Conservation (phyloP, 768 basidiomycete species). For the Strobilomyces echinocephalus region DNA sequence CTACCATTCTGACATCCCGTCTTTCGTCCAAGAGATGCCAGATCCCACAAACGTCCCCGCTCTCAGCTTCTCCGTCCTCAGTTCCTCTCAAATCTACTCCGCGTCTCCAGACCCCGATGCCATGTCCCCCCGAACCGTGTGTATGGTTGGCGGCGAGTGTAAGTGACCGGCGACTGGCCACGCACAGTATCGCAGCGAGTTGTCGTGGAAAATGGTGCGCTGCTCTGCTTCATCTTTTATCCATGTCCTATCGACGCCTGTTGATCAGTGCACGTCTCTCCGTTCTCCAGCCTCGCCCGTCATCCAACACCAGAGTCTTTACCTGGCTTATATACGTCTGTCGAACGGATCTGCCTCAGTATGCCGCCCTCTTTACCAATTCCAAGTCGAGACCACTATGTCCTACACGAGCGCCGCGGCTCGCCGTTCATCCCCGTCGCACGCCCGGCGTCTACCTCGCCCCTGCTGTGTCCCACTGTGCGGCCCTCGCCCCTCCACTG, state of each 20-base stretch:
- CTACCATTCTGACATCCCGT: neutral
- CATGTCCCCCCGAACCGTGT: slow-evolving; percentile 15
- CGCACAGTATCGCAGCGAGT: neutral
- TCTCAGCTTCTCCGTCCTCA: slow-evolving; percentile 13
- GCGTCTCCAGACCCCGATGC: neutral
- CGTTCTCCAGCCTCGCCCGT: neutral
- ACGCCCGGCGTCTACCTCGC: no score
- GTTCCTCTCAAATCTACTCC: slow-evolving; percentile 8
- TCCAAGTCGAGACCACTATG: slow-evolving; percentile 1
- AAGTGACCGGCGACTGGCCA: neutral
- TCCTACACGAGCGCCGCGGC: no score
- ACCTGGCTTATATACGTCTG: neutral
- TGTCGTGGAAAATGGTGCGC: slow-evolving; percentile 9
- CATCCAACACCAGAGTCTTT: neutral
- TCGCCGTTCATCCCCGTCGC: no score
- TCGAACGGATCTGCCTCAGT: neutral
- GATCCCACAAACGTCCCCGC: slow-evolving; percentile 25
- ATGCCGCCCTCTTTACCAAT: neutral
- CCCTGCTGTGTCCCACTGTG: no score
- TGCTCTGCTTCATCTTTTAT: neutral
- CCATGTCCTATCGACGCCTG: slow-evolving; percentile 5
- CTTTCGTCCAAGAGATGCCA: slow-evolving; percentile 7
- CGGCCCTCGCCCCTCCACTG: no score
- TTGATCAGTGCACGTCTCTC: slow-evolving; percentile 1
- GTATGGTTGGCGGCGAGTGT: neutral